Conservation (phyloP, 208 protist genomes). For the Leishmania braziliensis region DNA sequence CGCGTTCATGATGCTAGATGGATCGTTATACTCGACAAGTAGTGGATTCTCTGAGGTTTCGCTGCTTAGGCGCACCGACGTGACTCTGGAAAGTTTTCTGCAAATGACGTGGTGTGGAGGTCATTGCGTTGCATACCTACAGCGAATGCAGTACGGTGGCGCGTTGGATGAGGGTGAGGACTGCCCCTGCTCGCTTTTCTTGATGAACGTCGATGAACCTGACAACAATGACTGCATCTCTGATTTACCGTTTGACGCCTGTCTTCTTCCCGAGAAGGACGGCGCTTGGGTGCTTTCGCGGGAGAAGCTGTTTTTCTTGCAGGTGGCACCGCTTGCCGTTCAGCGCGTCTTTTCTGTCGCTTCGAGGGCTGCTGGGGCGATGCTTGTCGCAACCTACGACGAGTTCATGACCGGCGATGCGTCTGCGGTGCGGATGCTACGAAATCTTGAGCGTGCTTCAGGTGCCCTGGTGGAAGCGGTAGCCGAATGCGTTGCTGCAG, state of each 20-base stretch:
- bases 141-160: conserved; percentile 34
- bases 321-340: conserved; percentile 46
- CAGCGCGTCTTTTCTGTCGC: conserved; percentile 77
- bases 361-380: conserved; percentile 57
- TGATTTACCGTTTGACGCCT: conserved; percentile 55
- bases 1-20: conserved; percentile 64
- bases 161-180: conserved; percentile 18
- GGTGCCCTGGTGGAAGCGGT: conserved; percentile 77
- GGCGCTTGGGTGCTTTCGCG: conserved; percentile 57
- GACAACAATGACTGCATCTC: conserved; percentile 52
- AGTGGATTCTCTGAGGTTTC: conserved; percentile 63
- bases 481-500: conserved; percentile 86
- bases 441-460: conserved; percentile 54
- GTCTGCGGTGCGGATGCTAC: conserved; percentile 66
- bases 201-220: conserved; percentile 56
- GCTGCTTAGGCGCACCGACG: conserved; percentile 29
- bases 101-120: conserved; percentile 71
- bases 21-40: conserved; percentile 57
- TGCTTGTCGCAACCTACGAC: conserved; percentile 73
- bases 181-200: conserved; percentile 39
- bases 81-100: conserved; percentile 17
- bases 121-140: conserved; percentile 35
- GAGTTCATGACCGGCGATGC: conserved; percentile 80
- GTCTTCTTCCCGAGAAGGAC: conserved; percentile 61
- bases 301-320: conserved; percentile 69